Percentiles rank a stretch among this genome's conserved stretches.
Conservation (phyloP, 2,329 filamentous ascomycete species). For the Pestalotiopsis fici region DNA sequence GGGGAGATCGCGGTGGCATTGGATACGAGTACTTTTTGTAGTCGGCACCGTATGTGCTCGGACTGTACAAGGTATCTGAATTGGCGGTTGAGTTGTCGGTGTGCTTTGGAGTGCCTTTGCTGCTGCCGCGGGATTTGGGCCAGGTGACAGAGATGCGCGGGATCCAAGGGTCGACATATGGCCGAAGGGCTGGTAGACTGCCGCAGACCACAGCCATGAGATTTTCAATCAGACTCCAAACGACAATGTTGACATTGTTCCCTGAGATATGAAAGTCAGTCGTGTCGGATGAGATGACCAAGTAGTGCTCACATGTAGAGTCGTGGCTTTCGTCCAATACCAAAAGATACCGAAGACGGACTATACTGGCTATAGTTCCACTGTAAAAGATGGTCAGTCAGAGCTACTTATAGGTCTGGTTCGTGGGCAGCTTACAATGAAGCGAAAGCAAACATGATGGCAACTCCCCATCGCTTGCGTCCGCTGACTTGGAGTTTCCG, state of each 20-base stretch:
- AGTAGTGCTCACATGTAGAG: neutral
- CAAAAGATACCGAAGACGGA: neutral
- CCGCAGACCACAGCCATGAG: conserved; percentile 1
- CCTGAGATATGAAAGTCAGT: neutral
- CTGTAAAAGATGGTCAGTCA: neutral
- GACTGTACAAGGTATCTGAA: neutral
- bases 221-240: conserved; percentile 1
- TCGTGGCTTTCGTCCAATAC: neutral
- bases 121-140: neutral
- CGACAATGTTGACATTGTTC: neutral
- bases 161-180: neutral
- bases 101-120: neutral
- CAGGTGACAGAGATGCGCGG: neutral
- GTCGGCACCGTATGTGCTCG: neutral
- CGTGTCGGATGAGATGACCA: neutral
- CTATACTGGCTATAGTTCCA: conserved; percentile 4
- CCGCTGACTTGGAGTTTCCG: conserved; percentile 1
- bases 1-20: neutral
- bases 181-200: neutral
- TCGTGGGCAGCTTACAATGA: neutral
- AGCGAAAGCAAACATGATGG: neutral
- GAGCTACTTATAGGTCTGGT: too few species aligned
- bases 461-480: neutral
- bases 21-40: neutral
- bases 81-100: neutral